These are phyloP conservation scores for Geotrichum australiense DNA, from an alignment of 1,139 yeast species.

Conservation along the genomic window DNA sequence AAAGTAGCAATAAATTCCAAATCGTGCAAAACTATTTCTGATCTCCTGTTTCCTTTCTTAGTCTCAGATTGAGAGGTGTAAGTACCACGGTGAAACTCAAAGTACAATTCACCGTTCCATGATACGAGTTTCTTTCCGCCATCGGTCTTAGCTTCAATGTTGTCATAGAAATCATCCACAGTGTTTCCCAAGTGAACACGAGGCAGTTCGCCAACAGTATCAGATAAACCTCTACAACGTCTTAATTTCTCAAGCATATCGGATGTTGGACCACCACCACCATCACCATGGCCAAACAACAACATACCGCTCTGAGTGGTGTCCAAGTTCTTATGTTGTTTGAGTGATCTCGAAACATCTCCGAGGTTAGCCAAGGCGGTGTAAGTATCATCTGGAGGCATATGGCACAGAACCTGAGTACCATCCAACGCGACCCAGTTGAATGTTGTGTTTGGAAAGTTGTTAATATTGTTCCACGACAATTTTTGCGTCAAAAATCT, in stretches of 20 bases:
- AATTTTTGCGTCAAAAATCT: conserved; percentile 87
- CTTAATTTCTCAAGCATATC: conserved; percentile 90
- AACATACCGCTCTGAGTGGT: conserved; percentile 68
- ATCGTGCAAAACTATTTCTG: conserved; percentile 78
- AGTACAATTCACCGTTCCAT: conserved; percentile 90
- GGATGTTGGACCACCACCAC: conserved; percentile 96
- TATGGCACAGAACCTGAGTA: conserved; percentile 85
- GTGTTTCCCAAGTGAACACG: conserved; percentile 69
- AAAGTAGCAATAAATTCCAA: conserved; percentile 76
- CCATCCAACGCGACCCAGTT: conserved; percentile 96
- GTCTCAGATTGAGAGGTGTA: conserved; percentile 89
- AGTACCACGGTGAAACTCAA: conserved; percentile 95
- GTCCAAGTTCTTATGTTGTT: conserved; percentile 76
- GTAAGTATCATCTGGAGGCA: conserved; percentile 97
- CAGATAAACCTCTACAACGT: conserved; percentile 80
- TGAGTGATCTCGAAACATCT: conserved; percentile 73
- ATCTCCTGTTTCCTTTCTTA: conserved; percentile 68
- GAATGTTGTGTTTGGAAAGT: conserved; percentile 82
- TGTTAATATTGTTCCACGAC: conserved; percentile 92
- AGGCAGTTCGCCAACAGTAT: conserved; percentile 72
- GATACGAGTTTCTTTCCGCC: conserved; percentile 65
- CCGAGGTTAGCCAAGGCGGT: conserved; percentile 92
- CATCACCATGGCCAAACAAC: conserved; percentile 91
- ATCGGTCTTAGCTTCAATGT: conserved; percentile 53
- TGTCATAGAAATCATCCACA: conserved; percentile 72